phyloP scores from a whole-genome alignment of 164 flowering plant genomes.

The Stephania yunnanensis region DNA sequence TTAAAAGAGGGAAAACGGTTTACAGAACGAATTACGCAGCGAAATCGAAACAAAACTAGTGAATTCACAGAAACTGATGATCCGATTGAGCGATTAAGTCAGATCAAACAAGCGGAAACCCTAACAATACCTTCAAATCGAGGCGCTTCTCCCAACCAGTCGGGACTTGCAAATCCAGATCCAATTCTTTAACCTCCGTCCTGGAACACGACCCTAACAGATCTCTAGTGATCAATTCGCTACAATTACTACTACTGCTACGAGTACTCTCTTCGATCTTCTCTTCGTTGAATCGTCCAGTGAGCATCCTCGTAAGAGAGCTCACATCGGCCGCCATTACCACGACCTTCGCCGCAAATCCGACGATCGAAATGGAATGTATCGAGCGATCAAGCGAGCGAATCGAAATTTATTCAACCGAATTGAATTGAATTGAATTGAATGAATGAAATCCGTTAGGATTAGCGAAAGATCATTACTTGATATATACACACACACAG shows the following conservation, averaged over 20 bases:
- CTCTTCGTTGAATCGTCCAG: constrained; percentile 31
- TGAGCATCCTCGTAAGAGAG: constrained; percentile 31
- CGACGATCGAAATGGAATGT: background rate
- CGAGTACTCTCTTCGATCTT: constrained; percentile 12
- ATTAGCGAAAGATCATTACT: background rate
- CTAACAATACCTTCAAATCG: constrained; percentile 20
- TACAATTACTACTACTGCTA: constrained; percentile 6
- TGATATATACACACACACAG: background rate
- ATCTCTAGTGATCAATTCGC: constrained; percentile 54
- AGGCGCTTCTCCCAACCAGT: constrained; percentile 41
- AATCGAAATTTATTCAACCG: background rate
- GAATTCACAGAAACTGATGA: no score
- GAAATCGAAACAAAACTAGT: background rate
- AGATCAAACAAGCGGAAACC: background rate
- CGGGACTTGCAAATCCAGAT: constrained; percentile 74
- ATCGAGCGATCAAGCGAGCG: background rate
- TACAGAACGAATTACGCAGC: background rate
- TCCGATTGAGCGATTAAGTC: no score
- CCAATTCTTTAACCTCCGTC: constrained; percentile 42
- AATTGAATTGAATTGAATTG: background rate
- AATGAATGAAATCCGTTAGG: constrained; percentile 11
- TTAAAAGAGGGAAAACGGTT: background rate
- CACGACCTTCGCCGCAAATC: background rate
- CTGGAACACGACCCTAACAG: constrained; percentile 39
- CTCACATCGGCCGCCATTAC: constrained; percentile 73